Evolutionary conservation across 768 basidiomycete species (phyloP), one percentile per base, ranked within the genome.

Genomic region (Suillus decipiens): DNA sequence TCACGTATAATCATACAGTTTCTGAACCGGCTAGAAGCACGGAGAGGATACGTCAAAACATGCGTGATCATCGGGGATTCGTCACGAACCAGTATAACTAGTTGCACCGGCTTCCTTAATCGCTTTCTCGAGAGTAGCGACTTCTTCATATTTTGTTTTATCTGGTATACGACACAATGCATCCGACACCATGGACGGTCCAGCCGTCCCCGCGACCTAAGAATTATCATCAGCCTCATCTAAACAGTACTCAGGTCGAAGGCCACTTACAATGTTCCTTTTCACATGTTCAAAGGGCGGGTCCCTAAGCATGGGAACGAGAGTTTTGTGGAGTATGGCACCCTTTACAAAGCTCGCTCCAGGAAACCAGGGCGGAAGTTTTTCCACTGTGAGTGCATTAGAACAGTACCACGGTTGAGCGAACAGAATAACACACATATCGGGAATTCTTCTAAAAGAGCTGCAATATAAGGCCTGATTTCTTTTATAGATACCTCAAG

Each of bases 241-340:
- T 48, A n/a, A 43, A 41, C 33, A 37, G 28, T 24, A 53, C 42
- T 17, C 12, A 24, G 19, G 61, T 12, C 28, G 45, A 47, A 12
- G n/a, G 19, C 28, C 6, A 64, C 70, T 57, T 8, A 67, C 71
- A 67, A 72, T 63, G 9, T 17, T 63, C 51, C 53, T 64, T 47
- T 67, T 74, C 3, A 70, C 71, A 43, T 70, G 45, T 51, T 74
- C 61, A 19, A 72, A 72, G 9, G 71, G 71, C 24, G 57, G 55
- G 0, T 74, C 67, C 10, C 69, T 59, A 66, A 67, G 65, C 36
- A 47, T 24, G 3, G 62, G 6, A 28, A 64, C 58, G 2, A 45
- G 47, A 34, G 37, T 24, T 34, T 64, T 65, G 8, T 61, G 64
- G 15, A 64, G 62, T 28, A 22, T 10, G 22, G 70, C 72, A n/a